These are phyloP conservation scores for Aspergillus arachidicola DNA, from an alignment of 2,329 filamentous ascomycete genomes.

Conservation along the genomic window DNA sequence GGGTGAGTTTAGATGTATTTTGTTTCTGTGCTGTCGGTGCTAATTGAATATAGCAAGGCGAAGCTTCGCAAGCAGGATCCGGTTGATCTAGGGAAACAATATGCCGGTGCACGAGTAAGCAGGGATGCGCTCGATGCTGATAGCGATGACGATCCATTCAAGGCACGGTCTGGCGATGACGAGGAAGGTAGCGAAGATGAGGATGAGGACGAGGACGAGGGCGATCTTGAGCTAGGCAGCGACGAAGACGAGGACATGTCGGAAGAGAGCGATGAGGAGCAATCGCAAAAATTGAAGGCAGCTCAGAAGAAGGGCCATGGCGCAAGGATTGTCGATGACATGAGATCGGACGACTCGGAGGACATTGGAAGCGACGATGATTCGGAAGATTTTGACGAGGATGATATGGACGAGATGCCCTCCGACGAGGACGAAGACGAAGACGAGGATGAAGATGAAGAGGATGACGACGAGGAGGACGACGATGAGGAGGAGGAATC, in stretches of 20 bases:
- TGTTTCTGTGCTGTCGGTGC: slow-evolving; percentile 12
- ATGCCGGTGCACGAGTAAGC: slow-evolving; percentile 75
- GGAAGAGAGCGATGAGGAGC: slow-evolving; percentile 19
- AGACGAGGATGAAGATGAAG: slow-evolving; percentile 25
- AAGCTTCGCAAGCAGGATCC: slow-evolving; percentile 75
- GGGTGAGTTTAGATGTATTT: slow-evolving; percentile 52
- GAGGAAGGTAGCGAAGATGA: slow-evolving; percentile 35
- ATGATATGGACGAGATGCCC: slow-evolving; percentile 16
- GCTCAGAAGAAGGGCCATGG: slow-evolving; percentile 19
- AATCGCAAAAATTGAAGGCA: slow-evolving; percentile 7
- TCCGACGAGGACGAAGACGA: slow-evolving; percentile 34
- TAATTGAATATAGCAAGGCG: slow-evolving; percentile 63
- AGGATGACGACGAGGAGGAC: no score
- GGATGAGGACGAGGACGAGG: slow-evolving; percentile 25
- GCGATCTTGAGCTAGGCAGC: slow-evolving; percentile 24
- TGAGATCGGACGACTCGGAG: slow-evolving; percentile 30
- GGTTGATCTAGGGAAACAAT: slow-evolving; percentile 73
- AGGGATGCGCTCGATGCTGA: slow-evolving; percentile 66
- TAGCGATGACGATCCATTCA: slow-evolving; percentile 52
- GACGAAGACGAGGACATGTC: slow-evolving; percentile 33
- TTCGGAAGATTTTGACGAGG: slow-evolving; percentile 29
- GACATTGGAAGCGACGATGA: slow-evolving; percentile 27
- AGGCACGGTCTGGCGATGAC: slow-evolving; percentile 38
- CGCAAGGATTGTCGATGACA: slow-evolving; percentile 21
- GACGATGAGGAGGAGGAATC: slow-evolving; percentile 26